These are phyloP conservation scores for Fusarium napiforme DNA, from an alignment of 2,329 filamentous ascomycete species.

Conservation along the genomic window DNA sequence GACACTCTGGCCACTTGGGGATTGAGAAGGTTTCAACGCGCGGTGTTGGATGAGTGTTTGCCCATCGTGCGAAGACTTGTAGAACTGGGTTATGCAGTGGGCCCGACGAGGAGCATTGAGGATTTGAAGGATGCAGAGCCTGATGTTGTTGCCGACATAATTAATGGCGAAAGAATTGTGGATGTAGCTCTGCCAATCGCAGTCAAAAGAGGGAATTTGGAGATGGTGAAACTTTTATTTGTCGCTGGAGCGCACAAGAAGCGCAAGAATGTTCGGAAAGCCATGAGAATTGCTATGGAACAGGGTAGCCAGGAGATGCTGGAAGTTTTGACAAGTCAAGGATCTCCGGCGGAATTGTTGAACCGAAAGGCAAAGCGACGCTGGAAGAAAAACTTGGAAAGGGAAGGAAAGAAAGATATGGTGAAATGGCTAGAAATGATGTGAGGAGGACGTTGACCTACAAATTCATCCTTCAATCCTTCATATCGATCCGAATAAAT, in stretches of 20 bases:
- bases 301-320: not conserved
- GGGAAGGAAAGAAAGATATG: not conserved
- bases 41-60: not conserved
- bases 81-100: not conserved
- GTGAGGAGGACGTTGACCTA: not conserved
- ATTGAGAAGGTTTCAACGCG: not conserved
- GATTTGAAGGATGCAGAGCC: not conserved
- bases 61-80: not conserved
- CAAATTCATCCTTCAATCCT: not conserved
- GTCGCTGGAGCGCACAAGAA: not conserved
- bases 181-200: not conserved
- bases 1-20: not conserved
- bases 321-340: not conserved
- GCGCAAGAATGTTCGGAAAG: not conserved
- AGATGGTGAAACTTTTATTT: not conserved
- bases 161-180: not conserved
- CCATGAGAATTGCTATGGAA: not conserved
- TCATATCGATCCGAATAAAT: not conserved
- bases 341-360: not conserved
- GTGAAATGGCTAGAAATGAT: not conserved
- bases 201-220: not conserved
- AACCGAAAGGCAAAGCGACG: not conserved
- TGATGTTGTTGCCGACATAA: not conserved
- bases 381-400: not conserved
- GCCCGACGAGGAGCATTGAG: not conserved